Base-by-base conservation (phyloP, 148 eudicot genomes). In the Fallopia convolvulus region DNA sequence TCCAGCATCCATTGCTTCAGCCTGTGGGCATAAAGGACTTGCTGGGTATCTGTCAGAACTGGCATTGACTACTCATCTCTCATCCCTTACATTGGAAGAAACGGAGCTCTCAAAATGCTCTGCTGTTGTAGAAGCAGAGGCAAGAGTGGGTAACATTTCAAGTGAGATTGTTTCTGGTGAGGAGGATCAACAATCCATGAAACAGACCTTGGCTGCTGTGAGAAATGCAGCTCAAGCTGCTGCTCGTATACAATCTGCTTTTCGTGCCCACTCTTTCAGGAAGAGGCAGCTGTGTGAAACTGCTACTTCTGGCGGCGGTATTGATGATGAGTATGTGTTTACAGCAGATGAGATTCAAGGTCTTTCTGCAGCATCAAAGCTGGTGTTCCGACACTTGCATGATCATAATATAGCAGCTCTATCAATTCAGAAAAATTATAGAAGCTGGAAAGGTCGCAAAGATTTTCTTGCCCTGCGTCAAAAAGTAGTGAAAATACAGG, bases 401-500 rank as follows among this genome's bases (percentile, higher is more conserved):
- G 92, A 92, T 61, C 74, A 84, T 75, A 87, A 87, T 75, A 80
- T 84, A 53, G 99, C 97, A 80, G 98, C 99, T 65, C 74, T 95
- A 58, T 87, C 99, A 49, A 92, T 95, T 83, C 99, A 95, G 85
- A 95, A 92, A 83, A 95, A 89, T 44, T 95, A 87, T 81, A 82
- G 97, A 80, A 88, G 97, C 53, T 95, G 91, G 90, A 95, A 92
- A 89, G 94, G 93, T 50, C 87, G 97, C 33, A 95, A 85, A 81
- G 90, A 90, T 78, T 92, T 89, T 60, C 87, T 92, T 40, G 68
- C 99, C 17, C 70, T 92, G 53, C 93, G 99, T 72, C 90, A 88
- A 80, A 95, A 95, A 91, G 97, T 95, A 65, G 99, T 95, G 71
- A 95, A 89, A 87, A 92, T 95, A 87, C 99, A 95, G 99, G 97